Conservation (phyloP, 805 yeast species). For the Candida nonsorbophila region DNA sequence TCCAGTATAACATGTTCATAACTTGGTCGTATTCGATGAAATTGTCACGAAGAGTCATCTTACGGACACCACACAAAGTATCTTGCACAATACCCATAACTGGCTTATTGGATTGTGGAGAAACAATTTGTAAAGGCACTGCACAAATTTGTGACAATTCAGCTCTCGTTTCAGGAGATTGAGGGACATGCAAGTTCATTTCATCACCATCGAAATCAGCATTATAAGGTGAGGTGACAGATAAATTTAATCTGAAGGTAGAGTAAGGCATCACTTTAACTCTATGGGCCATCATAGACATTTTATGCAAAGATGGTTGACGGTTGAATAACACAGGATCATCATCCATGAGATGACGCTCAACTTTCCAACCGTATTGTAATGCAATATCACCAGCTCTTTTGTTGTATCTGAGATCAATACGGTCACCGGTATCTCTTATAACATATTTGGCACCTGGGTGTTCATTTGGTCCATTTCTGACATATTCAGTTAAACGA, state of each 20-base stretch:
- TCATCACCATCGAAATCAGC: conserved; percentile 99
- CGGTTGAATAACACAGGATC: conserved; percentile 98
- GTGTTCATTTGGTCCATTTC: conserved; percentile 98
- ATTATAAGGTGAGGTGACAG: conserved; percentile 98
- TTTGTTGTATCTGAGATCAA: conserved; percentile 92
- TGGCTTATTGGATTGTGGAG: conserved; percentile 98
- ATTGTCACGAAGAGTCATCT: conserved; percentile 86
- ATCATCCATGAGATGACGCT: conserved; percentile 94
- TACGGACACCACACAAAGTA: conserved; percentile 94
- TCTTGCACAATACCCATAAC: conserved; percentile 99
- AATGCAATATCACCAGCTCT: conserved; percentile 97
- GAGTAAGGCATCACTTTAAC: conserved; percentile 99
- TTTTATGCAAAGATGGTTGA: conserved; percentile 98
- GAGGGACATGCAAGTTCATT: conserved; percentile 99
- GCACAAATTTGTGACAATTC: conserved; percentile 94
- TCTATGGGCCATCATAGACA: conserved; percentile 99
- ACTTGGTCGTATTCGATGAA: conserved; percentile 91
- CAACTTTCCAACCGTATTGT: conserved; percentile 99
- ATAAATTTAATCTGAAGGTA: conserved; percentile 90
- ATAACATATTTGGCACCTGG: conserved; percentile 99
- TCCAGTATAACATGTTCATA: conserved; percentile 95
- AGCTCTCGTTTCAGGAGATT: conserved; percentile 95
- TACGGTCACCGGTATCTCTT: conserved; percentile 98
- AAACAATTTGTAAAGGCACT: conserved; percentile 95
- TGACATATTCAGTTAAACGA: conserved; percentile 83